Conservation (phyloP, 2,329 filamentous ascomycete species). For the Penicillium palitans region DNA sequence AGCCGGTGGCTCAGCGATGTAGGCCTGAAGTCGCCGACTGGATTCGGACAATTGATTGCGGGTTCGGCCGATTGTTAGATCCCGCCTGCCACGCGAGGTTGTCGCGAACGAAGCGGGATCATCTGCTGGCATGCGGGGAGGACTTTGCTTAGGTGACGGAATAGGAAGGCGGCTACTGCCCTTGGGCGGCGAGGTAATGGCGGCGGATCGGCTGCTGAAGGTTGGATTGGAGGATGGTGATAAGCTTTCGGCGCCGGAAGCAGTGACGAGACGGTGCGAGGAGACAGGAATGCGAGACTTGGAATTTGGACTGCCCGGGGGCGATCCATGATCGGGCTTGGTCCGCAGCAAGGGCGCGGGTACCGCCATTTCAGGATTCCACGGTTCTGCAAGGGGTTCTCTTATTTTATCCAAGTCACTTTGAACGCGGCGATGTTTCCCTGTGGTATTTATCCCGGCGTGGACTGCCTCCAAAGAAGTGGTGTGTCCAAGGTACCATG, state of each 20-base stretch:
- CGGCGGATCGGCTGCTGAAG: constrained; percentile 31
- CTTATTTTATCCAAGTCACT: constrained; percentile 58
- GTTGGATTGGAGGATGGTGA: constrained; percentile 41
- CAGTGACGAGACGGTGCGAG: constrained; percentile 41
- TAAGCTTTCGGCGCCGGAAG: constrained; percentile 44
- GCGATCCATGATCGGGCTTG: constrained; percentile 28
- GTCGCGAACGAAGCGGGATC: constrained; percentile 32
- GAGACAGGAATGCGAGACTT: constrained; percentile 50
- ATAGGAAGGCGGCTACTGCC: constrained; percentile 45
- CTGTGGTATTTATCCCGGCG: constrained; percentile 22
- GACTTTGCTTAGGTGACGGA: constrained; percentile 34
- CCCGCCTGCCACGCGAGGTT: constrained; percentile 39
- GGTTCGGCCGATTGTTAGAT: constrained; percentile 33
- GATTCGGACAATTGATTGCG: constrained; percentile 47
- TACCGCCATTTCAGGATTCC: constrained; percentile 38
- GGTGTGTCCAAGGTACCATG: constrained; percentile 60
- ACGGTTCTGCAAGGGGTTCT: constrained; percentile 31
- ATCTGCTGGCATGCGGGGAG: constrained; percentile 30
- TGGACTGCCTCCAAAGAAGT: constrained; percentile 46
- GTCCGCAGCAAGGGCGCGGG: constrained; percentile 29
- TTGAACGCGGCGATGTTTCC: constrained; percentile 42
- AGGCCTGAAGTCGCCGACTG: constrained; percentile 67
- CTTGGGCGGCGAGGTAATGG: constrained; percentile 40
- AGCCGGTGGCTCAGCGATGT: constrained; percentile 68
- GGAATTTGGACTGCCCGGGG: constrained; percentile 35